Percentiles rank a stretch among this genome's conserved stretches.
Evolutionary conservation across 2,329 filamentous ascomycete species (phyloP).

Genomic region (Claviceps paspali): DNA sequence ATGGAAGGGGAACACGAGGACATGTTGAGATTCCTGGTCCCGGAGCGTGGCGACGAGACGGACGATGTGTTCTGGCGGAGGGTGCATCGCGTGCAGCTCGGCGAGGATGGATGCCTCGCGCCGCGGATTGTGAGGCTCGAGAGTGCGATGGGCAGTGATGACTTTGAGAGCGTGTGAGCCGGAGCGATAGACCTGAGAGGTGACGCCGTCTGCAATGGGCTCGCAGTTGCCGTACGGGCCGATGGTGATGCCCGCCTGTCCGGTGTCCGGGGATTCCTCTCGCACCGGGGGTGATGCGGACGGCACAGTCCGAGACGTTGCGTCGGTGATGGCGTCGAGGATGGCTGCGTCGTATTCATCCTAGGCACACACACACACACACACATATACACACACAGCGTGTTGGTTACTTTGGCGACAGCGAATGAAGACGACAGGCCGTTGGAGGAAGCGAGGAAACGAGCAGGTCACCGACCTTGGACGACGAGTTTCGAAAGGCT

Average conservation of each 20-base stretch:
- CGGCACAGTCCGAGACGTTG: not conserved
- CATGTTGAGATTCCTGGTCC: constrained; percentile 53
- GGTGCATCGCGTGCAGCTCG: constrained; percentile 29
- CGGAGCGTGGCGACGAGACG: constrained; percentile 59
- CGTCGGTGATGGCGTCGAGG: not conserved
- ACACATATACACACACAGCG: too few relatives aligned
- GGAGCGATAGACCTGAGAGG: constrained; percentile 69
- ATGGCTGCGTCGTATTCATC: constrained; percentile 37
- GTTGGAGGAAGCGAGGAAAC: too few relatives aligned
- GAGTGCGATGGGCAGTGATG: constrained; percentile 56
- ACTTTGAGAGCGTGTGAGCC: constrained; percentile 61
- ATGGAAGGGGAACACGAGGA: constrained; percentile 77
- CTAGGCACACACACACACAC: too few relatives aligned
- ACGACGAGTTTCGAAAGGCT: constrained; percentile 41
- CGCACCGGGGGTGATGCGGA: too few relatives aligned
- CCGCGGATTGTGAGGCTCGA: constrained; percentile 67
- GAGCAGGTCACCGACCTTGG: constrained; percentile 29
- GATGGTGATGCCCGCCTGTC: constrained; percentile 27
- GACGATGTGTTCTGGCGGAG: constrained; percentile 30
- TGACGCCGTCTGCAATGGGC: constrained; percentile 51
- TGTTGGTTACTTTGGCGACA: too few relatives aligned
- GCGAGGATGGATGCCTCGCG: constrained; percentile 65
- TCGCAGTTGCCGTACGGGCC: constrained; percentile 38
- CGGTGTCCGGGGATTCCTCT: not conserved
- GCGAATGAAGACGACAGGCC: not conserved